These are phyloP conservation scores for Nepenthes mirabilis DNA, from an alignment of 148 eudicot genomes.

Conservation along the genomic window DNA sequence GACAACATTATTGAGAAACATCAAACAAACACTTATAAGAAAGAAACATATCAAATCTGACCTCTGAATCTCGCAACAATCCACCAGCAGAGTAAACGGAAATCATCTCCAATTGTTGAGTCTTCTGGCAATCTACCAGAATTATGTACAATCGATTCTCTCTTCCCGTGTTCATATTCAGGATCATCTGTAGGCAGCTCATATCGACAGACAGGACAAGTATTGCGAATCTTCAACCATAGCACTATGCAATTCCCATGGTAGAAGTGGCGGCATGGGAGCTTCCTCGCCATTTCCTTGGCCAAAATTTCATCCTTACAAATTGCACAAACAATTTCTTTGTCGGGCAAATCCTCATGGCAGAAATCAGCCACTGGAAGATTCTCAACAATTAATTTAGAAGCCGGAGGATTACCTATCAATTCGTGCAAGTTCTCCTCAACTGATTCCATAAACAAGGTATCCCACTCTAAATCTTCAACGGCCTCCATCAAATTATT, in stretches of 20 bases:
- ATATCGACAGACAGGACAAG: constrained; percentile 89
- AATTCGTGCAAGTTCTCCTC: constrained; percentile 44
- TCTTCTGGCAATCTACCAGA: too few species aligned
- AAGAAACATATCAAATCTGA: too few species aligned
- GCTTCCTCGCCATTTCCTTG: constrained; percentile 47
- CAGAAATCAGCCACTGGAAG: constrained; percentile 38
- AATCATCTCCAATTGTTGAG: too few species aligned
- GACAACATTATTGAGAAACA: too few species aligned
- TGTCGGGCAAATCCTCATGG: constrained; percentile 20
- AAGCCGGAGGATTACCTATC: constrained; percentile 85
- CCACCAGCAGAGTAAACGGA: too few species aligned
- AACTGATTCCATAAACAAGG: constrained; percentile 24
- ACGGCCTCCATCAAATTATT: constrained; percentile 18
- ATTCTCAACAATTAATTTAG: constrained; percentile 51
- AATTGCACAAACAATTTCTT: constrained; percentile 49
- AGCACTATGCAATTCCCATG: constrained; percentile 86
- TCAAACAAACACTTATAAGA: too few species aligned
- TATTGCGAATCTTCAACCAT: constrained; percentile 73
- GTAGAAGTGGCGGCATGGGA: constrained; percentile 79
- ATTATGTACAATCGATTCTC: constrained; percentile 11
- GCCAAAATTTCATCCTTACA: constrained; percentile 59
- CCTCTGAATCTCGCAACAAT: too few species aligned
- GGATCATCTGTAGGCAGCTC: constrained; percentile 94
- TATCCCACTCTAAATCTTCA: constrained; percentile 59
- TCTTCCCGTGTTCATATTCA: constrained; percentile 62